Percentiles rank a stretch among this genome's conserved stretches.
These are phyloP conservation scores for Blastobotrys capitulatus DNA, from an alignment of 1,139 yeast genomes.

Conservation along the genomic window DNA sequence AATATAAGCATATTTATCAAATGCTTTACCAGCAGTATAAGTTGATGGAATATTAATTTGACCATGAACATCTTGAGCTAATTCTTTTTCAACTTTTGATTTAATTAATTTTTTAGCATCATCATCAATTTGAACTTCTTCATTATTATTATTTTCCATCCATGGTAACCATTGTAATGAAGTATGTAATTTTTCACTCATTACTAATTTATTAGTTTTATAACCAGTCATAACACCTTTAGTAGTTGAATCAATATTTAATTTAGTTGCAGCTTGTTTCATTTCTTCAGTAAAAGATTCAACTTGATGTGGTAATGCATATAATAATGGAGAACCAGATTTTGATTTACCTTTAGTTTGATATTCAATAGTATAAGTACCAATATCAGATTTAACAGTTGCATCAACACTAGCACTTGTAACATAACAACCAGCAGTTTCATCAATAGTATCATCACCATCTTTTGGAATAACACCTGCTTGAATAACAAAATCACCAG, in stretches of 20 bases:
- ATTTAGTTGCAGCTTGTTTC: constrained; percentile 41
- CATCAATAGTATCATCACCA: constrained; percentile 40
- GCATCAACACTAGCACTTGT: constrained; percentile 40
- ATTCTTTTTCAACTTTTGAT: constrained; percentile 50
- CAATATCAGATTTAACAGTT: constrained; percentile 35
- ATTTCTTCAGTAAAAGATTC: constrained; percentile 43
- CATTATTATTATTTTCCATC: constrained; percentile 25
- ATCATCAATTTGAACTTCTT: constrained; percentile 25
- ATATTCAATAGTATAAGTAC: constrained; percentile 50
- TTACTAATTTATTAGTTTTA: constrained; percentile 44
- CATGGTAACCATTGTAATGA: constrained; percentile 60
- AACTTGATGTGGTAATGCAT: constrained; percentile 70
- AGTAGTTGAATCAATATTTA: constrained; percentile 51
- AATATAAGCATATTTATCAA: constrained; percentile 71
- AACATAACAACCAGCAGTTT: constrained; percentile 59
- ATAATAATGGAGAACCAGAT: constrained; percentile 49
- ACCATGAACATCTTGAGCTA: constrained; percentile 49
- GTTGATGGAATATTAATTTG: constrained; percentile 48
- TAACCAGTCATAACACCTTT: constrained; percentile 65
- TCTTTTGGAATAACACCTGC: constrained; percentile 49
- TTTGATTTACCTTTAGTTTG: constrained; percentile 48
- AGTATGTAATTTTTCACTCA: constrained; percentile 48
- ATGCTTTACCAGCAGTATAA: constrained; percentile 64
- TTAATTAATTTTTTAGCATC: constrained; percentile 51
- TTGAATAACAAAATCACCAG: constrained; percentile 45